Evolutionary conservation across 2,329 filamentous ascomycete genomes (phyloP).

Genomic region (Aciculosporium take): DNA sequence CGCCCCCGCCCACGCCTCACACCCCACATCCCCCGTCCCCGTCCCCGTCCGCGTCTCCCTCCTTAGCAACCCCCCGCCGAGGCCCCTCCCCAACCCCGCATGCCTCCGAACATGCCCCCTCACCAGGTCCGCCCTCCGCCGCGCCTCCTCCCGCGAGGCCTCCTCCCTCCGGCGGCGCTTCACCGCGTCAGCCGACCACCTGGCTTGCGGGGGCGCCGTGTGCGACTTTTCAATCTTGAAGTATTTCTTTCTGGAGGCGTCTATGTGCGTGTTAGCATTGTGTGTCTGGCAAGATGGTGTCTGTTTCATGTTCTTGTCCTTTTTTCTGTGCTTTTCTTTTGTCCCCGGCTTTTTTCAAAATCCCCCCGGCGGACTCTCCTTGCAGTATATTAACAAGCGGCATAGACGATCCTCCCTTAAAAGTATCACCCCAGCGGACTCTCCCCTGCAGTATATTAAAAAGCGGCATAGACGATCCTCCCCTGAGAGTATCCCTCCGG

Average conservation of each 20-base stretch:
- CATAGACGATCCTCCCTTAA: too few species aligned
- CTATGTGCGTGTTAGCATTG: slow-evolving; percentile 17
- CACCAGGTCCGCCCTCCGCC: slow-evolving; percentile 16
- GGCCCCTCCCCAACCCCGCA: slow-evolving; percentile 20
- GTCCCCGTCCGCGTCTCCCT: slow-evolving; percentile 14
- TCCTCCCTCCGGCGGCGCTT: slow-evolving; percentile 39
- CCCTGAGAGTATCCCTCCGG: too few species aligned
- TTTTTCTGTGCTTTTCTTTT: not conserved
- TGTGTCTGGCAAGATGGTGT: too few species aligned
- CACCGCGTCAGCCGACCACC: slow-evolving; percentile 44
- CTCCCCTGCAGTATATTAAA: too few species aligned
- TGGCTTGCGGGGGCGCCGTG: slow-evolving; percentile 32
- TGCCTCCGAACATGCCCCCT: slow-evolving; percentile 26
- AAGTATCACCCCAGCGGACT: too few species aligned
- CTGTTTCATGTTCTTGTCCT: not conserved
- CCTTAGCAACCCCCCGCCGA: slow-evolving; percentile 15
- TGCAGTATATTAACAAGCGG: too few species aligned
- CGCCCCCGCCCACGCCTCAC: slow-evolving; percentile 25
- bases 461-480: too few species aligned
- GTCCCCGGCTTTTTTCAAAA: not conserved
- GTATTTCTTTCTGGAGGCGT: slow-evolving; percentile 46
- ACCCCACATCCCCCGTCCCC: slow-evolving; percentile 12
- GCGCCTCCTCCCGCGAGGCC: slow-evolving; percentile 15
- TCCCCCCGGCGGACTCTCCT: too few species aligned
- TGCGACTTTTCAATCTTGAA: slow-evolving; percentile 51